phyloP scores from a whole-genome alignment of 2,329 filamentous ascomycete genomes.

The Acephala macrosclerotiorum region DNA sequence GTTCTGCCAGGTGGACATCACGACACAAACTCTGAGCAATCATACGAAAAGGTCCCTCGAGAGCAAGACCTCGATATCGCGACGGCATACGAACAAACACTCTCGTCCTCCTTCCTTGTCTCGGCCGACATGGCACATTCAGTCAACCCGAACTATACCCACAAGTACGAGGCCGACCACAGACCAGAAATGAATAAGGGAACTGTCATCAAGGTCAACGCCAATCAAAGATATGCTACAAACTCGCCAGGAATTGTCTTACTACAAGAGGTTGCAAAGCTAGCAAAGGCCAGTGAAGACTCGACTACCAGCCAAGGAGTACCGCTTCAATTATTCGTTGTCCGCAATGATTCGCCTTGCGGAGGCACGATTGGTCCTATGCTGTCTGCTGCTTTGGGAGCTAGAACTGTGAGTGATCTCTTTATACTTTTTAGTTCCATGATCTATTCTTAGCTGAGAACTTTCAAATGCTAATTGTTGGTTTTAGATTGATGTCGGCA shows the following conservation, averaged over 20 bases:
- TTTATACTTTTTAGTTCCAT: background rate
- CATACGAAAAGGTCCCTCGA: conserved; percentile 64
- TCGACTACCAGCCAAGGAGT: conserved; percentile 67
- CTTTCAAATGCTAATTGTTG: background rate
- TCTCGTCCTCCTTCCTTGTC: conserved; percentile 89
- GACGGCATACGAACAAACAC: conserved; percentile 92
- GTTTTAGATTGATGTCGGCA: conserved; percentile 20
- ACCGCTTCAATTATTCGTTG: conserved; percentile 93
- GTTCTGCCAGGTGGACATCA: conserved; percentile 68
- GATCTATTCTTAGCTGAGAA: background rate
- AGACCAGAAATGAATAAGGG: conserved; percentile 96
- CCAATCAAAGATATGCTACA: conserved; percentile 95
- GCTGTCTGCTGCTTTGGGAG: conserved; percentile 84
- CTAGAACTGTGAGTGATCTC: conserved; percentile 74
- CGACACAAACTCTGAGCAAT: conserved; percentile 63
- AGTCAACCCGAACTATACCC: conserved; percentile 92
- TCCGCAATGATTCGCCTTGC: conserved; percentile 93
- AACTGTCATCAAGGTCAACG: conserved; percentile 97
- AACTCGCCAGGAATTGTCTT: conserved; percentile 95
- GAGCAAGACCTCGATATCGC: conserved; percentile 67
- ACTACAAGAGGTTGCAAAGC: conserved; percentile 82
- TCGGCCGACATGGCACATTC: conserved; percentile 98
- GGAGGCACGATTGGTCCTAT: conserved; percentile 99
- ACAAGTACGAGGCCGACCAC: conserved; percentile 91
- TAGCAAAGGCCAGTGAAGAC: conserved; percentile 58